Conservation (phyloP, 108 stramenopile genomes). For the Ochromonas danica region DNA sequence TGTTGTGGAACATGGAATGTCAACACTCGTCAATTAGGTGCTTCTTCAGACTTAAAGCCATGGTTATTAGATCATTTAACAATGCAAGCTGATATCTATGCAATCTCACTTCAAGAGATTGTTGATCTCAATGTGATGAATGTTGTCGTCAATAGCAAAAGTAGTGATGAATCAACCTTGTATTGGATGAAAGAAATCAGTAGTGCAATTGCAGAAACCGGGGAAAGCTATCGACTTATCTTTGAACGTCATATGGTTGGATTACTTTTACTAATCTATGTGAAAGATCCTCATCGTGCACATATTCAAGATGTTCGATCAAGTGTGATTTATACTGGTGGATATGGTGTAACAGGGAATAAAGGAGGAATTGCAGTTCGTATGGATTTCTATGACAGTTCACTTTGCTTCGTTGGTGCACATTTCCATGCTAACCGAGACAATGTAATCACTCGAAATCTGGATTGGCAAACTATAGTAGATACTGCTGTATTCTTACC, state of each 20-base stretch:
- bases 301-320: constrained; percentile 26
- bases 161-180: background rate
- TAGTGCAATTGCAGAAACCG: background rate
- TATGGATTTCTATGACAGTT: constrained; percentile 11
- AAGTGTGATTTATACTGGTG: background rate
- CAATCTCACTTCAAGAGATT: constrained; percentile 26
- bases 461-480: constrained; percentile 19
- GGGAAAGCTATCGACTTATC: background rate
- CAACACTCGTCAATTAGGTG: background rate
- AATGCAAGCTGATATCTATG: constrained; percentile 9
- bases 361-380: constrained; percentile 87
- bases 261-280: background rate
- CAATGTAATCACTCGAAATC: background rate
- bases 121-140: constrained; percentile 34
- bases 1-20: constrained; percentile 38
- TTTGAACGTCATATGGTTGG: constrained; percentile 10
- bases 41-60: background rate
- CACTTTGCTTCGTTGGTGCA: background rate
- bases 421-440: constrained; percentile 32
- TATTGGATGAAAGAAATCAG: constrained; percentile 12
- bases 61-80: background rate
- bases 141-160: background rate
- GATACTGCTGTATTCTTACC: constrained; percentile 6
- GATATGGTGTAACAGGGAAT: constrained; percentile 92
- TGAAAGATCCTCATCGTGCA: background rate